Evolutionary conservation across 192 early-diverging fungal genomes (phyloP), one percentile per base, ranked within the genome.

Genomic region (Linnemannia exigua): DNA sequence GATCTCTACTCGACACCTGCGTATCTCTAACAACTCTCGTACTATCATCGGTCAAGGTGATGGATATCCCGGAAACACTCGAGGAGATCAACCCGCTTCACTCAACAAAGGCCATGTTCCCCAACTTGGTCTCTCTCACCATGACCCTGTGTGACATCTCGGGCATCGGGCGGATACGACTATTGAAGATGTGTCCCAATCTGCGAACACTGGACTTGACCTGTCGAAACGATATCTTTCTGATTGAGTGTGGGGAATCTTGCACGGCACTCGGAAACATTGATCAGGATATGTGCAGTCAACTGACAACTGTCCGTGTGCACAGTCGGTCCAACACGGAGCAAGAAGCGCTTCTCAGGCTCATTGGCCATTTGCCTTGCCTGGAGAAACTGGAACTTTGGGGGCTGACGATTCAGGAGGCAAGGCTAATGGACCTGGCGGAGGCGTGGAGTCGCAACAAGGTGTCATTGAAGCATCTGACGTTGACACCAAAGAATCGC

Each of bases 91-190:
- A 82, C 31, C 41, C 44, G 17, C 61, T 75, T 37, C 80, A 81
- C 15, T 67, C 74, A 0, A 76, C 73, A 25, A 82, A 75, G 25
- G 25, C 52, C 11, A 22, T 36, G 25, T 82, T 82, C 15, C 81
- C 81, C 14, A 71, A 82, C 35, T 41, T 82, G 3, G 48, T 38
- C 0, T 48, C 70, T 4, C 54, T 82, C 20, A 47, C 37, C 6
- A 22, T 82, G 28, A 67, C 33, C 11, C 75, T 77, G 25, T 82
- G 81, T 28, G 81, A 77, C 28, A 77, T 82, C 52, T 67, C 81
- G 15, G 25, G 70, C n/a, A 12, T 61, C 8, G 75, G 70, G 5
- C 81, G 50, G 28, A 44, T 48, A 20, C 50, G 75, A 20, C 16
- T 82, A 14, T 38, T 82, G 28, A 76, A 70, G 46, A 76, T 77